These are phyloP conservation scores for Suillus subaureus DNA, from an alignment of 768 basidiomycete species.

Conservation along the genomic window DNA sequence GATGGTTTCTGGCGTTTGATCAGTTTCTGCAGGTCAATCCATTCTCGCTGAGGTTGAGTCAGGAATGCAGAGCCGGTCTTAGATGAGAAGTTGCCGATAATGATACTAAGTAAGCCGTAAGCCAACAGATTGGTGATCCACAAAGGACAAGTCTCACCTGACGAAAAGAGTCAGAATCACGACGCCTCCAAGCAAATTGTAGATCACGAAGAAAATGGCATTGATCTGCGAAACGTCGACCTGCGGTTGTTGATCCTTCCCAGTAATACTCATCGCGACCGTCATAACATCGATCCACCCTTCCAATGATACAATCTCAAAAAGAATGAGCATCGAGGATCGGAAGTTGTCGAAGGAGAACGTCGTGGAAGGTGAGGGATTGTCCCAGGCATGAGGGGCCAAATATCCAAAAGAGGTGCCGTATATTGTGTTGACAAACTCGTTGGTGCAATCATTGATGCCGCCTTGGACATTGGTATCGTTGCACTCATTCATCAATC, in stretches of 20 bases:
- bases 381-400: constrained; percentile 87
- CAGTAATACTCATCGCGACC: constrained; percentile 77
- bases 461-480: constrained; percentile 60
- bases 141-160: constrained; percentile 53
- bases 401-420: constrained; percentile 66
- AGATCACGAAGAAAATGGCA: constrained; percentile 89
- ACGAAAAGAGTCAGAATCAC: constrained; percentile 90
- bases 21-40: constrained; percentile 91
- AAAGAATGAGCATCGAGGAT: constrained; percentile 84
- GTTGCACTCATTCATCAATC: constrained; percentile 83
- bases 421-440: constrained; percentile 67
- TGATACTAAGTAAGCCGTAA: constrained; percentile 61
- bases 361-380: constrained; percentile 77
- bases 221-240: constrained; percentile 77
- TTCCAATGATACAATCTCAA: constrained; percentile 94
- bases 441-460: constrained; percentile 68
- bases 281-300: constrained; percentile 97
- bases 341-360: constrained; percentile 92
- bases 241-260: constrained; percentile 66
- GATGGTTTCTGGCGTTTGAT: constrained; percentile 87
- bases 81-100: constrained; percentile 90
- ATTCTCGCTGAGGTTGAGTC: constrained; percentile 86
- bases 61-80: constrained; percentile 86
- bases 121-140: not conserved
- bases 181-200: constrained; percentile 88